Evolutionary conservation across 176 grass and related monocot genomes (phyloP), one percentile per base, ranked within the genome.

Genomic region (Oryza longistaminata): DNA sequence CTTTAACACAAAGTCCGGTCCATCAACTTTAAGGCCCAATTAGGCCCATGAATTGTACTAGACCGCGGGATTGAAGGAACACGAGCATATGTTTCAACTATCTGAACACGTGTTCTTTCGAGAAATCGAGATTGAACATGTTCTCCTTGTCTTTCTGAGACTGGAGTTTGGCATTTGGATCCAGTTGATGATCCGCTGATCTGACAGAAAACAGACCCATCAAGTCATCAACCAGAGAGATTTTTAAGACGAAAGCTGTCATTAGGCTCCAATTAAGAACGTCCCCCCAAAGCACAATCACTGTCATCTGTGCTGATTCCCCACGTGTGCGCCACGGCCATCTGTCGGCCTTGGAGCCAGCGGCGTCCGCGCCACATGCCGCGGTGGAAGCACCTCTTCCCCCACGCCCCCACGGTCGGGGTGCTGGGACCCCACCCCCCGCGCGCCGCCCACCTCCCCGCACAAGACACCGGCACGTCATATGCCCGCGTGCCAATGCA

Each of bases 351-450:
- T 49, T 35, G 55, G 24, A 9, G 11, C 52, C 58, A n/a, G n/a
- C 58, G n/a, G 31, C 82, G 31, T 27, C 25, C 53, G 53, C 60
- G 33, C 17, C 81, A 84, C 81, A 66, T 88, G 80, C 52, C 39
- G 39, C 66, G 22, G 73, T 71, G 79, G 79, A 71, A 42, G 37
- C 70, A 42, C 26, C 21, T n/a, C 52, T 6, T 33, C 17, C 34
- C 17, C 29, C 29, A 31, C 29, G 29, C 29, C 29, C 43, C 24
- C 58, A 19, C 29, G 9, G n/a, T 5, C 50, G 52, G 52, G 17
- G 1, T 6, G 17, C 49, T 58, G 19, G 19, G 53, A 27, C 27
- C 27, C 27, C 27, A 27, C 15, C 5, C 26, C 6, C 26, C 3
- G 10, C 3, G 15, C 80, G 43, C 73, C 55, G 68, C 68, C 85